Conservation (phyloP, 805 yeast species). For the Candida coquimbonensis region DNA sequence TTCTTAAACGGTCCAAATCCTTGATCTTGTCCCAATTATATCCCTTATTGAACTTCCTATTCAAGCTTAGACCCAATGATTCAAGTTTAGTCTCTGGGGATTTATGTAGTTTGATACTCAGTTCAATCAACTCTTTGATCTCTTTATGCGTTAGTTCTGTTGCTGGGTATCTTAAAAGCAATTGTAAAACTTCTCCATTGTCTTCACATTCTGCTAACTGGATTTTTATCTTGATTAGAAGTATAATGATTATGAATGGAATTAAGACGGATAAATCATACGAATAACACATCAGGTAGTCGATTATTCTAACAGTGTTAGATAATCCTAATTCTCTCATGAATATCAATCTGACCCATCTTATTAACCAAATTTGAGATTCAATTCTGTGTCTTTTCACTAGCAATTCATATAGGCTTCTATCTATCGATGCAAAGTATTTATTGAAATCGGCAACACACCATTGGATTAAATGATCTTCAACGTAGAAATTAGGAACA, state of each 20-base stretch:
- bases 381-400: conserved; percentile 38
- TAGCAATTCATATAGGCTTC: conserved; percentile 37
- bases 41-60: conserved; percentile 32
- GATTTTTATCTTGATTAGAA: conserved; percentile 37
- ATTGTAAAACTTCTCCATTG: conserved; percentile 39
- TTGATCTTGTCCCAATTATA: conserved; percentile 31
- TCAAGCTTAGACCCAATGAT: conserved; percentile 34
- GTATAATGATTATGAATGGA: conserved; percentile 32
- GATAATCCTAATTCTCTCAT: conserved; percentile 39
- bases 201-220: conserved; percentile 37
- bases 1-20: conserved; percentile 38
- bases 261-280: conserved; percentile 28
- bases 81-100: conserved; percentile 27
- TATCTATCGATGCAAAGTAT: conserved; percentile 38
- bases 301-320: conserved; percentile 33
- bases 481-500: conserved; percentile 38
- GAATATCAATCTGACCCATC: conserved; percentile 40
- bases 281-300: conserved; percentile 30
- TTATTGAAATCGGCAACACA: conserved; percentile 36
- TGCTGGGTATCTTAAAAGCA: conserved; percentile 40
- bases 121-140: conserved; percentile 24
- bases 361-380: conserved; percentile 44
- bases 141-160: conserved; percentile 22
- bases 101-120: conserved; percentile 29
- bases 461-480: conserved; percentile 33